A percentile compares a stretch with the other conserved stretches of the same genome.
Conservation (phyloP, 2,329 filamentous ascomycete species). For the Ascomycota sp. region DNA sequence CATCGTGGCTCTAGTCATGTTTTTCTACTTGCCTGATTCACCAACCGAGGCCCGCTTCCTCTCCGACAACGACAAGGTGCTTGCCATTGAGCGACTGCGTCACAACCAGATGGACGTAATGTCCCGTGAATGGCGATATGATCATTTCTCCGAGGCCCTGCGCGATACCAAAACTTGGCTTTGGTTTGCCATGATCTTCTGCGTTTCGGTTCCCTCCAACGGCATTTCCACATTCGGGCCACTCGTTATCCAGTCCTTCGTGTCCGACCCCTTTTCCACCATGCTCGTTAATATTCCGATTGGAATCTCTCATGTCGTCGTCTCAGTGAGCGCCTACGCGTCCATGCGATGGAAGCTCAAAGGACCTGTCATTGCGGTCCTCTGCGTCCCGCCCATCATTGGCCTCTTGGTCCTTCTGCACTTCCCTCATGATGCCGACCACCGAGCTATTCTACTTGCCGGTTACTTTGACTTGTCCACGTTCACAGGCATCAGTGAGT, state of each 20-base stretch:
- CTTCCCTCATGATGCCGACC: conserved; percentile 21
- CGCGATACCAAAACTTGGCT: conserved; percentile 39
- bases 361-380: conserved; percentile 29
- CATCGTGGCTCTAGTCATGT: conserved; percentile 21
- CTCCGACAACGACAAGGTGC: conserved; percentile 25
- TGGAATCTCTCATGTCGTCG: conserved; percentile 38
- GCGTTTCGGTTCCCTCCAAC: conserved; percentile 35
- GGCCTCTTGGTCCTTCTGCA: conserved; percentile 33
- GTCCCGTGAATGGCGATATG: conserved; percentile 28
- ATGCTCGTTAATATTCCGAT: conserved; percentile 42
- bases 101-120: conserved; percentile 34
- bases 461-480: conserved; percentile 39
- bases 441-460: conserved; percentile 28
- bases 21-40: conserved; percentile 26
- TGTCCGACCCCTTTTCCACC: conserved; percentile 32
- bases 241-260: conserved; percentile 37
- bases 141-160: conserved; percentile 31
- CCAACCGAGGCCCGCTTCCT: conserved; percentile 30
- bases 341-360: conserved; percentile 35
- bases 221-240: conserved; percentile 38
- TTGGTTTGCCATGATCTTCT: conserved; percentile 32
- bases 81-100: conserved; percentile 32
- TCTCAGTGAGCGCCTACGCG: conserved; percentile 32
- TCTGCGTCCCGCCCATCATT: conserved; percentile 36
- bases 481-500: conserved; percentile 22